Evolutionary conservation across 2,329 filamentous ascomycete genomes (phyloP).

Genomic region (Colletotrichum musicola): DNA sequence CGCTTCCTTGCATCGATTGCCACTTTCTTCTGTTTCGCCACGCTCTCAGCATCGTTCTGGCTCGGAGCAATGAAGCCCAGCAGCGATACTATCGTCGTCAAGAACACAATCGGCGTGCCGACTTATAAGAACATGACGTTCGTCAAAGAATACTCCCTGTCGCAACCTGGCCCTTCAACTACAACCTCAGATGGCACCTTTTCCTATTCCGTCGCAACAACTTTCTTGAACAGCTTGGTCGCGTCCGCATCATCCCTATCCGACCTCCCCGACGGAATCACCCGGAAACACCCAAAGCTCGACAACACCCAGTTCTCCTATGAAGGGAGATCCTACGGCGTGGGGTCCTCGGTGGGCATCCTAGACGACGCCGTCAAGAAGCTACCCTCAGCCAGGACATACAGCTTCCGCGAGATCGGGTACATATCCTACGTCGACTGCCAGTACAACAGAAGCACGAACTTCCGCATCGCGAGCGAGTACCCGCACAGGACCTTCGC

Average conservation of each 20-base stretch:
- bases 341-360: background rate
- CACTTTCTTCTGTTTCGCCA: background rate
- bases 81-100: background rate
- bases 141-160: background rate
- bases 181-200: background rate
- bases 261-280: background rate
- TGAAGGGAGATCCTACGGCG: background rate
- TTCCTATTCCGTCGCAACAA: background rate
- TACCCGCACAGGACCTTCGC: constrained; percentile 33
- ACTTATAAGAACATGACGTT: background rate
- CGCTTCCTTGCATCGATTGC: background rate
- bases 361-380: background rate
- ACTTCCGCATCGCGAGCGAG: constrained; percentile 43
- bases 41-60: background rate
- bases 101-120: fast-evolving
- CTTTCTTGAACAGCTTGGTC: background rate
- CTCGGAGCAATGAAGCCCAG: background rate
- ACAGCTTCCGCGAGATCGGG: constrained; percentile 50
- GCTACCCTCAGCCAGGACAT: constrained; percentile 30
- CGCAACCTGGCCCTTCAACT: background rate
- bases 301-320: background rate
- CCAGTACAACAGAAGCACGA: constrained; percentile 51
- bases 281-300: background rate
- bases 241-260: background rate
- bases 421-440: constrained; percentile 49